Conservation (phyloP, 2,329 filamentous ascomycete species). For the Ceratocystis huliohia region DNA sequence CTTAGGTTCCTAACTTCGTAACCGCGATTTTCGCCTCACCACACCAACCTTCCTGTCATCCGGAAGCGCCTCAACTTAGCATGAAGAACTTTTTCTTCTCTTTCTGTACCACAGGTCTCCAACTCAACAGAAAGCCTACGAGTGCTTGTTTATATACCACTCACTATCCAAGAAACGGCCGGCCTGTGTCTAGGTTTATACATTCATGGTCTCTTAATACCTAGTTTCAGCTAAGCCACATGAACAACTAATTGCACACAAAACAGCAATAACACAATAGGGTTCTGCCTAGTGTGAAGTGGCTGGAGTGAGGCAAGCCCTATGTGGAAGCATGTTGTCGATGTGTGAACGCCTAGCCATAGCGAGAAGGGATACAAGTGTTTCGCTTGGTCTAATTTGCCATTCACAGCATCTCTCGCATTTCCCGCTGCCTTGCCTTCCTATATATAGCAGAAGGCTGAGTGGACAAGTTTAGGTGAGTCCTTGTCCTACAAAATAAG, state of each 20-base stretch:
- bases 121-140: background rate
- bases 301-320: background rate
- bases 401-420: background rate
- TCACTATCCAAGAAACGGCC: no score
- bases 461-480: background rate
- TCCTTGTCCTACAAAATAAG: background rate
- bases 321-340: background rate
- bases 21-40: background rate
- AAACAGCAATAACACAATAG: background rate
- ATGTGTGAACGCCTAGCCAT: background rate
- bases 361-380: background rate
- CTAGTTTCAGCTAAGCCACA: constrained; percentile 3
- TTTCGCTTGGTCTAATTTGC: background rate
- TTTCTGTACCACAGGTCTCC: background rate
- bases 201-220: background rate
- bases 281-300: background rate
- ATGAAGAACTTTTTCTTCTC: background rate
- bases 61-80: background rate
- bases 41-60: background rate
- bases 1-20: background rate
- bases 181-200: no score
- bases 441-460: background rate
- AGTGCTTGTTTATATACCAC: no score
- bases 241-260: background rate
- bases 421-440: background rate